A percentile compares a stretch with the other conserved stretches of the same genome.
These are phyloP conservation scores for Solanum hybrid DNA, from an alignment of 305 asterid species.

Conservation along the genomic window DNA sequence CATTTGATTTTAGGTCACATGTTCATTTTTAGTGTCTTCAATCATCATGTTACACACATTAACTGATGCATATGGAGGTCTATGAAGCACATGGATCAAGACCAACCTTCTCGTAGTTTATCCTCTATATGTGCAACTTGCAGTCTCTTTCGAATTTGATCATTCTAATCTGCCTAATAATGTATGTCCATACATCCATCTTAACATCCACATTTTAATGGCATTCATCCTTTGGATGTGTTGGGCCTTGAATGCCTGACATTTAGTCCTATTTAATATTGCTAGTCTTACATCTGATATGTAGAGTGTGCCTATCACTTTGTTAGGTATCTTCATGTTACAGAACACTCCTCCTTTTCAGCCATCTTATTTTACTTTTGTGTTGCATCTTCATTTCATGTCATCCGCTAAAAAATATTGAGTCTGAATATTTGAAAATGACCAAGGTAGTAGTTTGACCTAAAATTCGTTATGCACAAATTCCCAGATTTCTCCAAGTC, in stretches of 20 bases:
- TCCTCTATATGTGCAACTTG: background rate
- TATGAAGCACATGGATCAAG: background rate
- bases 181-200: background rate
- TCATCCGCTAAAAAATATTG: background rate
- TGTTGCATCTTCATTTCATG: constrained; percentile 3
- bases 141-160: background rate
- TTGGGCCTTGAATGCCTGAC: background rate
- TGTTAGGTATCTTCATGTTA: background rate
- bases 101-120: background rate
- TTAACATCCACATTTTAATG: background rate
- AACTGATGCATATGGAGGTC: background rate
- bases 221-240: background rate
- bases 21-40: background rate
- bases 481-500: background rate
- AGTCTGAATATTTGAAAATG: background rate
- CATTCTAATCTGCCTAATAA: background rate
- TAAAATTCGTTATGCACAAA: background rate
- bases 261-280: background rate
- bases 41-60: background rate
- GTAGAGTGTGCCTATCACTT: background rate
- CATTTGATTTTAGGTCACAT: background rate
- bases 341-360: background rate
- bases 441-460: background rate
- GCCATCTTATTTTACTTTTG: background rate
- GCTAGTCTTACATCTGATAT: background rate